Base-by-base conservation (phyloP, 345 rosid species). In the Ceriops zippeliana region DNA sequence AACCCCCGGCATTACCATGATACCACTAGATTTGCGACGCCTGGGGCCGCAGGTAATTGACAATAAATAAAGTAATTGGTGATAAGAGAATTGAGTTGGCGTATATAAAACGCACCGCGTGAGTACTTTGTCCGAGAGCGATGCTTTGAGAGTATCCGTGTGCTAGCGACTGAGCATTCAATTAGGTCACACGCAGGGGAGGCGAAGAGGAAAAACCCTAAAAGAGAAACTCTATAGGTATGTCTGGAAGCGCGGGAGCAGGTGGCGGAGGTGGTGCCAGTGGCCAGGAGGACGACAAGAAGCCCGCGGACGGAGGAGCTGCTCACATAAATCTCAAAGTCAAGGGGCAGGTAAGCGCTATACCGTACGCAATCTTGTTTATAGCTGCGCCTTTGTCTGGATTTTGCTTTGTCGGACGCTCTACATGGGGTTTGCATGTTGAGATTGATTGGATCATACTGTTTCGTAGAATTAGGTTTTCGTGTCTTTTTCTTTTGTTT, bases 301-400 rank as follows among this genome's bases (percentile, higher is more conserved):
- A 88, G 82, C 93, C 89, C 1, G 52, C 34, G 17, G 90, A 86
- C 66, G 83, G 82, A 69, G 27, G 82, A 69, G 27, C 78, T 7
- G 85, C 75, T 13, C 93, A 88, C 75, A 86, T 86, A 74, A 88
- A 88, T 57, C 90, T 88, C 74, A 88, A 88, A 78, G 95, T 89
- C 64, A 89, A 89, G 81, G 89, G 95, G 24, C 95, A 86, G 89
- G 95, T 86, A 68, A 53, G 1, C n/a, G 6, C 56, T 31, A 5
- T 11, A 8, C 42, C 7, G 15, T n/a, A 2, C 10, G 30, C 7
- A 26, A 11, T n/a, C 65, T 52, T 68, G 30, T 19, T 31, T 27
- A 42, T 8, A 26, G 61, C 0, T 20, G 21, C 31, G 1, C 59
- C 31, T 2, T 54, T 38, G 10, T 37, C 9, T 69, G 2, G n/a